Conservation (phyloP, 169 alveolate species). For the Plasmodium gonderi region DNA sequence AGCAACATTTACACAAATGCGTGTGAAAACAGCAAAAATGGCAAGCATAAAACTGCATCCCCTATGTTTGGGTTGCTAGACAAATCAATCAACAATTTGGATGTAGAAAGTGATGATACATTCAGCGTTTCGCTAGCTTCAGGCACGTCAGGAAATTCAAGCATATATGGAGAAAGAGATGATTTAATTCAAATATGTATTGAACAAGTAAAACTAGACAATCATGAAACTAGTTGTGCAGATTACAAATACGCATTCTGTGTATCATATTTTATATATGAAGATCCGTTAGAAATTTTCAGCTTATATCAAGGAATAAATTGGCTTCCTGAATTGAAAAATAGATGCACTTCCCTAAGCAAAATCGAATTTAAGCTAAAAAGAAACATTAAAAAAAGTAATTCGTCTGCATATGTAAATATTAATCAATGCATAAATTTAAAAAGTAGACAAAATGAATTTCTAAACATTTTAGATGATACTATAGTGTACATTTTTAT, state of each 20-base stretch:
- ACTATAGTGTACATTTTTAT: constrained; percentile 40
- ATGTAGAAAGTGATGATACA: background rate
- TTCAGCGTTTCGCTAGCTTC: constrained; percentile 15
- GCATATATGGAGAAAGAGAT: constrained; percentile 1
- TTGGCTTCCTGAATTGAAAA: constrained; percentile 69
- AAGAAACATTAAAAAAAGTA: background rate
- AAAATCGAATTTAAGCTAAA: constrained; percentile 4
- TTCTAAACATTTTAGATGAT: constrained; percentile 13
- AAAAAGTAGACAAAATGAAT: constrained; percentile 56
- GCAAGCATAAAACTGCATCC: background rate
- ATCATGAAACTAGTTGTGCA: background rate
- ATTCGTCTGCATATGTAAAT: constrained; percentile 11
- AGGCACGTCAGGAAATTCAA: constrained; percentile 1
- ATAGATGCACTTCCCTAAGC: constrained; percentile 51
- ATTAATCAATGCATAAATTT: constrained; percentile 31
- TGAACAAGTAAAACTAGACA: constrained; percentile 25
- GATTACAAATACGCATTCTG: constrained; percentile 34
- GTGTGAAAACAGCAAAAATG: background rate
- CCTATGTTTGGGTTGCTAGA: background rate
- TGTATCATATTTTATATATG: constrained; percentile 66
- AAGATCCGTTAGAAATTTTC: constrained; percentile 66
- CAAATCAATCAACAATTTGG: background rate
- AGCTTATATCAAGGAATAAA: constrained; percentile 70
- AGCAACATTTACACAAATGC: background rate
- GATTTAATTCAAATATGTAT: constrained; percentile 34